phyloP scores from a whole-genome alignment of 108 stramenopile genomes.

The Thalassiosira profunda region DNA sequence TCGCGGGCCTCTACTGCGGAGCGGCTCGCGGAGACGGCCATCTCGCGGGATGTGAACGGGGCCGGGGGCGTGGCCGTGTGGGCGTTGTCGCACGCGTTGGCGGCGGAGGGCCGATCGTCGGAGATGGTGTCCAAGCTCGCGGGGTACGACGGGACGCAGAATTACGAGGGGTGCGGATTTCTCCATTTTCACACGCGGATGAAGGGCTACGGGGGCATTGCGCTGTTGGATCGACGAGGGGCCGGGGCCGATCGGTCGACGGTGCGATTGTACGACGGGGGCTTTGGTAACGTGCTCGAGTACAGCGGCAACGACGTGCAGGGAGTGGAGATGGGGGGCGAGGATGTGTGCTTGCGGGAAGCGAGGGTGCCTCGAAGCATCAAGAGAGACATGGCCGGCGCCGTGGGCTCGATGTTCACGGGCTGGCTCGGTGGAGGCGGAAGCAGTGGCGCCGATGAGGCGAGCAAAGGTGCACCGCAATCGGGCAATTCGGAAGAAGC shows the following conservation, averaged over 20 bases:
- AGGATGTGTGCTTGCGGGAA: conserved; percentile 27
- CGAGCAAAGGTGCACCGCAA: not conserved
- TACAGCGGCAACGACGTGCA: conserved; percentile 67
- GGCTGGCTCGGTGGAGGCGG: conserved; percentile 48
- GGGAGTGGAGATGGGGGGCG: conserved; percentile 33
- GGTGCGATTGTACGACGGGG: conserved; percentile 73
- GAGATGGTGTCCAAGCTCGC: conserved; percentile 83
- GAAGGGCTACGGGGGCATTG: conserved; percentile 76
- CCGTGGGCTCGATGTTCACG: conserved; percentile 42
- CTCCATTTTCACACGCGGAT: conserved; percentile 75
- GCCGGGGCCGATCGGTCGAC: conserved; percentile 68
- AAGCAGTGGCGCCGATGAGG: conserved; percentile 17
- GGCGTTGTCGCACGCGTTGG: conserved; percentile 72
- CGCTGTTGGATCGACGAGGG: conserved; percentile 76
- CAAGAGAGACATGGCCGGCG: conserved; percentile 43
- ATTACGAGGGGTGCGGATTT: conserved; percentile 72
- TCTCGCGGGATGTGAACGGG: conserved; percentile 56
- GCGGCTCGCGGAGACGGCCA: conserved; percentile 53
- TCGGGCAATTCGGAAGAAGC: conserved; percentile 4
- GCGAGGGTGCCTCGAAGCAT: conserved; percentile 32
- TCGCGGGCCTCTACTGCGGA: conserved; percentile 59
- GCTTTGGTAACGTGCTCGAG: conserved; percentile 64
- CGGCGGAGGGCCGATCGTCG: conserved; percentile 73
- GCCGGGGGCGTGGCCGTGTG: conserved; percentile 69
- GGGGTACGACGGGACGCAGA: conserved; percentile 67